Evolutionary conservation across 2,329 filamentous ascomycete species (phyloP), one percentile per base, ranked within the genome.

Genomic region (Didymella keratinophila): DNA sequence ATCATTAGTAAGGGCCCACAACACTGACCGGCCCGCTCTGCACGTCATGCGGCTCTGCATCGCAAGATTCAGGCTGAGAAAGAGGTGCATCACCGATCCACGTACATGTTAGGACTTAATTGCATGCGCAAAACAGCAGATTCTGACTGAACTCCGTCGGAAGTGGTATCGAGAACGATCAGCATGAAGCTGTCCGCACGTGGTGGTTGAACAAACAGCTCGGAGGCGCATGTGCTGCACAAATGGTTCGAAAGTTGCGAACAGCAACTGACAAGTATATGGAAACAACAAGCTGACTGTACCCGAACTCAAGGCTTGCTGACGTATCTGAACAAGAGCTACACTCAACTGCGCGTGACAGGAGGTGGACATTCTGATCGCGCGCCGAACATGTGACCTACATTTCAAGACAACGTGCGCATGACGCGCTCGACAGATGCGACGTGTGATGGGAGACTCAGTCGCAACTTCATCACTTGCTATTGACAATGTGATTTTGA

Each of bases 391-490:
- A 50, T 58, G 45, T 58, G 50, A 50, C 32, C 25, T 4, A 4
- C 9, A 6, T 18, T 21, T 30, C 44, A 44, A 54, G 41, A 58
- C 50, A 54, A 10, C 12, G 46, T 37, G 56, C 56, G 34, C 56
- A 54, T 58, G 56, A 58, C 14, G 25, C 21, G 14, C 32, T 42
- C 14, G 10, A 41, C 14, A 16, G 20, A 20, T 25, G 39, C 25
- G 23, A 36, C 56, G 34, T 27, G 46, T 44, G 46, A 41, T 18
- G 6, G 21, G 11, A 1, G 5, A 23, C 23, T 36, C n/a, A 34
- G 30, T 27, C 21, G 23, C 30, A 23, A n/a, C 5, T 21, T 21
- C 39, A 47, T 28, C 51, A 50, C 41, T 46, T 44, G 51, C 27
- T n/a, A 6, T 8, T 44, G 27, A 23, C 45, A 51, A 25, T 45